Conservation (phyloP, 805 yeast species). For the Candida boleticola region DNA sequence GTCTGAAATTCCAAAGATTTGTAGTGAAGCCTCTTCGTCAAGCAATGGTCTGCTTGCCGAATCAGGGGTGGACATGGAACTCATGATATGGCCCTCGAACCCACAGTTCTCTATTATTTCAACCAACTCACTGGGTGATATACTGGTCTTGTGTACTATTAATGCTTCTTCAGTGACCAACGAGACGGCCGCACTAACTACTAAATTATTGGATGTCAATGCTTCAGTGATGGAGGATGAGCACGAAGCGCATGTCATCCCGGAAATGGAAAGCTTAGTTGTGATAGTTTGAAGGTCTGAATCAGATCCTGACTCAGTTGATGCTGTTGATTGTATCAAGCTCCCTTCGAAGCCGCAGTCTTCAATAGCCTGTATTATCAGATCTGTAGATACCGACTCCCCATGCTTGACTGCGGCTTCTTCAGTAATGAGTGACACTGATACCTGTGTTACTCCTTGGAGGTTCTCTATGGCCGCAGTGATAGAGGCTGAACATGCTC, state of each 20-base stretch:
- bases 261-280: slow-evolving; percentile 41
- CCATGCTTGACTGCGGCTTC: slow-evolving; percentile 26
- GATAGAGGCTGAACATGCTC: slow-evolving; percentile 39
- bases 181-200: slow-evolving; percentile 59
- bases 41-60: background rate
- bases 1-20: slow-evolving; percentile 31
- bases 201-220: slow-evolving; percentile 49
- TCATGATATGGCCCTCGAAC: slow-evolving; percentile 24
- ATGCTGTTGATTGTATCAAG: background rate
- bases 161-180: slow-evolving; percentile 72
- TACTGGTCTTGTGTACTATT: slow-evolving; percentile 44
- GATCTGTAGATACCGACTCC: slow-evolving; percentile 10
- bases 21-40: slow-evolving; percentile 26
- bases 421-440: slow-evolving; percentile 37
- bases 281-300: slow-evolving; percentile 7
- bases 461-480: slow-evolving; percentile 26
- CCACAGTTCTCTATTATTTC: slow-evolving; percentile 64
- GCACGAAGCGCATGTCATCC: slow-evolving; percentile 95
- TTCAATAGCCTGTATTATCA: slow-evolving; percentile 22
- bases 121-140: slow-evolving; percentile 36
- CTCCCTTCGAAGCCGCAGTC: slow-evolving; percentile 29
- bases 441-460: slow-evolving; percentile 23
- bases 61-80: background rate
- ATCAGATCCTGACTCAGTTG: slow-evolving; percentile 10
- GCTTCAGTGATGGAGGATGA: slow-evolving; percentile 62